A percentile compares a stretch with the other conserved stretches of the same genome.
Conservation (phyloP, 2,329 filamentous ascomycete species). For the Plenodomus lindquistii region DNA sequence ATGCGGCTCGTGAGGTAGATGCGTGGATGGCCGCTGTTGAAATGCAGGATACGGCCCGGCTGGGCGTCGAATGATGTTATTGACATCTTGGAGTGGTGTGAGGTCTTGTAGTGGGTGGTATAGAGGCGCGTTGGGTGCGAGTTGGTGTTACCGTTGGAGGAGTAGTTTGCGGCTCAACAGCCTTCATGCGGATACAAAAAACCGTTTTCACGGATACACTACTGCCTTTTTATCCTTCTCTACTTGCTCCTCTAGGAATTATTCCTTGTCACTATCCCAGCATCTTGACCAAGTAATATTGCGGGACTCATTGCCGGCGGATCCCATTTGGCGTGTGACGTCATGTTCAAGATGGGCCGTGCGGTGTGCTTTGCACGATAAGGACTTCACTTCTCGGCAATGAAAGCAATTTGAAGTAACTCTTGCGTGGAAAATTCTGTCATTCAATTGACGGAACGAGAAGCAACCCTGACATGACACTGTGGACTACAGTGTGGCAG, state of each 20-base stretch:
- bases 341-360: neutral
- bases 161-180: neutral
- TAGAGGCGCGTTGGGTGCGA: neutral
- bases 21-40: constrained; percentile 42
- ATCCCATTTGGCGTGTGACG: neutral
- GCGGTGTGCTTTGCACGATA: neutral
- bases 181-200: constrained; percentile 1
- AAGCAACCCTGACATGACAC: too few relatives aligned
- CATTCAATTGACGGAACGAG: neutral
- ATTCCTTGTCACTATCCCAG: constrained; percentile 18
- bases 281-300: constrained; percentile 13
- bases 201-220: constrained; percentile 5
- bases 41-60: constrained; percentile 40
- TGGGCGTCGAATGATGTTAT: constrained; percentile 28
- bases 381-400: neutral
- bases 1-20: constrained; percentile 47
- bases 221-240: constrained; percentile 11
- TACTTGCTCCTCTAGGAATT: constrained; percentile 5
- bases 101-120: neutral
- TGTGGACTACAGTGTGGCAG: too few relatives aligned
- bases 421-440: neutral
- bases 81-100: constrained; percentile 24
- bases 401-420: neutral
- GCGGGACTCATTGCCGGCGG: constrained; percentile 5
- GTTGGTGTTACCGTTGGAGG: neutral